These are phyloP conservation scores for Lasiodiplodia gonubiensis DNA, from an alignment of 2,329 filamentous ascomycete genomes.

Conservation along the genomic window DNA sequence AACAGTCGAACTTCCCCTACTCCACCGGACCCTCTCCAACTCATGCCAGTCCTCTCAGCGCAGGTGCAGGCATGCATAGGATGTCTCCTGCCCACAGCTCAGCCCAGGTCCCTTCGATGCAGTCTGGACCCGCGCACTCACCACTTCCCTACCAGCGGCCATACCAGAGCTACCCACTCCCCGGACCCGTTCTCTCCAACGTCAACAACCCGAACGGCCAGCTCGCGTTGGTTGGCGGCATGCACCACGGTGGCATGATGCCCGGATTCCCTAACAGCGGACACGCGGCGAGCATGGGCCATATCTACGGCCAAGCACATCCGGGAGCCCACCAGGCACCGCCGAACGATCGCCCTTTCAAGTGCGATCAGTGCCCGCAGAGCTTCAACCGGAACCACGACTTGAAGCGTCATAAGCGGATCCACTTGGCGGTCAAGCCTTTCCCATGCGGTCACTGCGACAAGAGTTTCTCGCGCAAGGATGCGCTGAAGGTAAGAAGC, in stretches of 20 bases:
- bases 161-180: conserved; percentile 58
- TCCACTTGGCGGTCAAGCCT: conserved; percentile 93
- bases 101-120: conserved; percentile 51
- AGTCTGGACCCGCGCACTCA: conserved; percentile 56
- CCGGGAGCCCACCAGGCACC: conserved; percentile 48
- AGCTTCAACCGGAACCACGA: conserved; percentile 98
- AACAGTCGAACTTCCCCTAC: conserved; percentile 55
- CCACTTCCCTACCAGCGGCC: conserved; percentile 55
- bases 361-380: conserved; percentile 89
- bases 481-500: conserved; percentile 83
- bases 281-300: conserved; percentile 69
- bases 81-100: conserved; percentile 60
- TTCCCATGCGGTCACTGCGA: conserved; percentile 91
- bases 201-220: conserved; percentile 74
- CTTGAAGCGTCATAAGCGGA: conserved; percentile 92
- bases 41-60: conserved; percentile 57
- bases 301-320: conserved; percentile 56
- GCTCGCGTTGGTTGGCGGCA: conserved; percentile 71
- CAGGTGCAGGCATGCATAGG: conserved; percentile 52
- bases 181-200: conserved; percentile 77
- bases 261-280: conserved; percentile 62
- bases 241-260: conserved; percentile 61
- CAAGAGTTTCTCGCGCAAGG: conserved; percentile 96
- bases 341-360: conserved; percentile 84
- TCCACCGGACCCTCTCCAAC: conserved; percentile 56